Evolutionary conservation across 257 asterid species (phyloP).

Genomic region (Petunia axillaris): DNA sequence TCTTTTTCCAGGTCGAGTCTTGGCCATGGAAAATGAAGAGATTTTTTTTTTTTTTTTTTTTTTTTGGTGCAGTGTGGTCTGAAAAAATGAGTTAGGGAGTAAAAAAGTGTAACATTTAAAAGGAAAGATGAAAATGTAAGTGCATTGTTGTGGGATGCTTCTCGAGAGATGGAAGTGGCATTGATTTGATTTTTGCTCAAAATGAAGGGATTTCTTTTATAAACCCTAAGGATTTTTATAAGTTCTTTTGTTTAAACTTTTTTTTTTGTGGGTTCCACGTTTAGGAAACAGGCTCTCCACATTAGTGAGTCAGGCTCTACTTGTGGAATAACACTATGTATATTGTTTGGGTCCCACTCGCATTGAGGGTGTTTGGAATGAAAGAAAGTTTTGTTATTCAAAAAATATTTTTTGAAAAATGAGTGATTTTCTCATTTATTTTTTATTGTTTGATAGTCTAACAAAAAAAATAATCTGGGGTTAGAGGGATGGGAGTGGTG

Average conservation of each 20-base stretch:
- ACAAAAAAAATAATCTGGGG: no score
- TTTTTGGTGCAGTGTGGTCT: background rate
- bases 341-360: no score
- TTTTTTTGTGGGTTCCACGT: no score
- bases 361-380: no score
- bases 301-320: no score
- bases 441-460: no score
- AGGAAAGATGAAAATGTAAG: background rate
- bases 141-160: conserved; percentile 17
- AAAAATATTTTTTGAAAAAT: no score
- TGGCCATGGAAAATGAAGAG: conserved; percentile 43
- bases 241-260: background rate
- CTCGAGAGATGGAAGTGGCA: background rate
- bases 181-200: background rate
- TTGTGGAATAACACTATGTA: no score
- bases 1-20: conserved; percentile 51
- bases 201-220: background rate
- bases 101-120: background rate
- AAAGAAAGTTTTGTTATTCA: no score
- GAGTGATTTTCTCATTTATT: no score
- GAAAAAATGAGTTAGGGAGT: background rate
- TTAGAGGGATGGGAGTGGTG: no score
- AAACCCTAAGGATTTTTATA: conserved; percentile 2
- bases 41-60: background rate
- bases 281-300: no score